A percentile compares a stretch with the other conserved stretches of the same genome.
These are phyloP conservation scores for Pinus albicaulis DNA, from an alignment of 75 land plant genomes.

Conservation along the genomic window DNA sequence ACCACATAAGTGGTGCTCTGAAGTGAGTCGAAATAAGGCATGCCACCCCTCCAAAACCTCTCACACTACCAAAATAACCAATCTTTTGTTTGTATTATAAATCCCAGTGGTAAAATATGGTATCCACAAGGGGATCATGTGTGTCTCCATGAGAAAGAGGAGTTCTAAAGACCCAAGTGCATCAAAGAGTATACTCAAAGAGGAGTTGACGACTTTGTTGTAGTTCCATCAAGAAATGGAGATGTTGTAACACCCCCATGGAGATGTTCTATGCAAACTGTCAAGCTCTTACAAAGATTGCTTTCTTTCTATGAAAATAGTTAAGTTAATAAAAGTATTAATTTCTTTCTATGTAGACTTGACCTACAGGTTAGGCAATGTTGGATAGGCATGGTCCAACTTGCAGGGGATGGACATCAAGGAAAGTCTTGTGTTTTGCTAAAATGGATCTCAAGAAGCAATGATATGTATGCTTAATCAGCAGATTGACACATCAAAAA, in stretches of 20 bases:
- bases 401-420: too few relatives aligned
- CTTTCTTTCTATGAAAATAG: too few relatives aligned
- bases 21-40: neutral
- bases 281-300: too few relatives aligned
- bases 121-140: neutral
- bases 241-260: neutral
- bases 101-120: neutral
- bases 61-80: neutral
- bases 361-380: too few relatives aligned
- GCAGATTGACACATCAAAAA: too few relatives aligned
- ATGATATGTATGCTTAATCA: too few relatives aligned
- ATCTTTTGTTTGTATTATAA: neutral
- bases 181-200: neutral
- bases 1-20: neutral
- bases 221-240: neutral
- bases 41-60: neutral
- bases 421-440: too few relatives aligned
- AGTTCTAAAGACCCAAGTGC: neutral
- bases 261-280: too few relatives aligned
- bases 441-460: too few relatives aligned
- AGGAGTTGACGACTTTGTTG: neutral
- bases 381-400: too few relatives aligned
- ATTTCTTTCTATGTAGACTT: too few relatives aligned
- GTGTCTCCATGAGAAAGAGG: neutral
- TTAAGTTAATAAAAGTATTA: too few relatives aligned